These are phyloP conservation scores for Penicillium crustosum DNA, from an alignment of 2,329 filamentous ascomycete species.

Conservation along the genomic window DNA sequence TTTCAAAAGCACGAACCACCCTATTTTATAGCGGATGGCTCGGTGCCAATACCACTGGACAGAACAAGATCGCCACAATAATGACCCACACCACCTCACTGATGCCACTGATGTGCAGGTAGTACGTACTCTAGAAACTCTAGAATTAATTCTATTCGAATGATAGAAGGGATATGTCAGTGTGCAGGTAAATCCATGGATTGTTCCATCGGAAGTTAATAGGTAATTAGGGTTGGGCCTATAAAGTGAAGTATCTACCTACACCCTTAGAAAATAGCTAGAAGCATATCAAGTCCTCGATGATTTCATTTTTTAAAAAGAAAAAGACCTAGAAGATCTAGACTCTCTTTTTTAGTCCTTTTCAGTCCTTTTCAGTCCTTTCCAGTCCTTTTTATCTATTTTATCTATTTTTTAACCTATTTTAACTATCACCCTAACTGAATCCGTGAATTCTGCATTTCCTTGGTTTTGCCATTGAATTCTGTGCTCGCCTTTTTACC, in stretches of 20 bases:
- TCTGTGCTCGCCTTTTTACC: neutral
- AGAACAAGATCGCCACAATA: conserved; percentile 14
- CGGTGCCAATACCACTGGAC: neutral
- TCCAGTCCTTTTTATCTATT: too few species aligned
- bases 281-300: too few species aligned
- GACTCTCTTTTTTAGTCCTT: neutral
- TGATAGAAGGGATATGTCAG: neutral
- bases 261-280: too few species aligned
- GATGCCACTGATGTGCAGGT: conserved; percentile 13
- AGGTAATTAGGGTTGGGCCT: neutral
- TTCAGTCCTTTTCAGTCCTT: neutral
- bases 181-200: neutral
- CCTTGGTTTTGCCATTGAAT: neutral
- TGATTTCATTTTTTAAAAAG: neutral
- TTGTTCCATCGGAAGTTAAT: neutral
- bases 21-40: neutral
- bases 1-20: neutral
- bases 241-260: neutral
- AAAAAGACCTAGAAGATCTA: neutral
- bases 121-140: conserved; percentile 12
- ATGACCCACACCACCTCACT: conserved; percentile 11
- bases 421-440: neutral
- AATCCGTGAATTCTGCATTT: neutral
- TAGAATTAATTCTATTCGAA: conserved; percentile 3
- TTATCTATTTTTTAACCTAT: neutral